Conservation (phyloP, 805 yeast species). For the Helenozyma baotianmanensis region DNA sequence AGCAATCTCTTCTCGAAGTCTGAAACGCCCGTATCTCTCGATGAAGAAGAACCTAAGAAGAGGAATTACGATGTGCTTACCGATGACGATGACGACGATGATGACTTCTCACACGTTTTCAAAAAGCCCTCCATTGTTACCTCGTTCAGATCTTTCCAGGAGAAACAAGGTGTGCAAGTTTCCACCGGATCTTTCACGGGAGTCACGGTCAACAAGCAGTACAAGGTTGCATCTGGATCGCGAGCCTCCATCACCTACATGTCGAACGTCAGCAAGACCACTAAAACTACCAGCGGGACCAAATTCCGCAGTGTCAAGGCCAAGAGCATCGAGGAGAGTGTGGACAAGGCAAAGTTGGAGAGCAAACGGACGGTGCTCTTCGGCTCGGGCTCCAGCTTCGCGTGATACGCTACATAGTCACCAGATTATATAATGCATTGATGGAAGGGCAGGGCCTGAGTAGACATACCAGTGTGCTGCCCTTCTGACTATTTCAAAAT, state of each 20-base stretch:
- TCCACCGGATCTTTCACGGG: constrained; percentile 40
- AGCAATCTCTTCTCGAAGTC: constrained; percentile 21
- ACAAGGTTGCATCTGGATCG: constrained; percentile 51
- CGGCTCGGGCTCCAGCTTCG: constrained; percentile 3
- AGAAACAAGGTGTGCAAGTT: constrained; percentile 34
- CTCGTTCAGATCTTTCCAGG: constrained; percentile 40
- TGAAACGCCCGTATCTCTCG: constrained; percentile 2
- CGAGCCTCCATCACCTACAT: constrained; percentile 56
- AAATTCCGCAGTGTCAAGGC: constrained; percentile 23
- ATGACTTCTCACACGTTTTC: constrained; percentile 35
- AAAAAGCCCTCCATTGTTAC: constrained; percentile 44
- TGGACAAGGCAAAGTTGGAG: constrained; percentile 17
- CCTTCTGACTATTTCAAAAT: constrained; percentile 1
- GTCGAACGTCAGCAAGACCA: constrained; percentile 28
- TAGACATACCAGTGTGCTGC: constrained; percentile 2
- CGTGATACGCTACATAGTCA: not conserved
- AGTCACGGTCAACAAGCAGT: constrained; percentile 50
- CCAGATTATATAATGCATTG: not conserved
- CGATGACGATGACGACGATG: constrained; percentile 29
- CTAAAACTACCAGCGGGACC: constrained; percentile 16
- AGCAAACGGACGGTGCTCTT: constrained; percentile 6
- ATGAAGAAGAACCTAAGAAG: constrained; percentile 9
- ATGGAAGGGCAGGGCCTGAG: not conserved
- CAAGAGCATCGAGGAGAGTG: constrained; percentile 21
- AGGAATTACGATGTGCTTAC: constrained; percentile 17